Percentiles rank a stretch among this genome's conserved stretches.
Evolutionary conservation across 2,329 filamentous ascomycete species (phyloP).

Genomic region (Phialocephala sp.): DNA sequence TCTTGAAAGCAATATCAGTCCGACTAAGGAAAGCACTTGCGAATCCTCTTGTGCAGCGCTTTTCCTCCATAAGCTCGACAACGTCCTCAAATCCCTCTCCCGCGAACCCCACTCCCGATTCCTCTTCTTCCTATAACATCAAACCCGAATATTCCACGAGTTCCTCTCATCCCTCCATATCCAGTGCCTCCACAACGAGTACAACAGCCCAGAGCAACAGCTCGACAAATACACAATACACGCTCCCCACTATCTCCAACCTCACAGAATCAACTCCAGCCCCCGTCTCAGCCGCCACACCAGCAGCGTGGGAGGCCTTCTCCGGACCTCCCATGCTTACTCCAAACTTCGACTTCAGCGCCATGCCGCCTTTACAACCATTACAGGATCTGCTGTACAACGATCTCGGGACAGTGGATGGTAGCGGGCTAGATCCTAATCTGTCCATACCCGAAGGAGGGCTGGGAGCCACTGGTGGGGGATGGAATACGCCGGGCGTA

Average conservation of each 20-base stretch:
- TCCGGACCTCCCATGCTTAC: conserved; percentile 37
- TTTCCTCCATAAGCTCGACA: not conserved
- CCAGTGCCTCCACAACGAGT: conserved; percentile 25
- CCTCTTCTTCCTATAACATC: conserved; percentile 8
- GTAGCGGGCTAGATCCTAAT: conserved; percentile 18
- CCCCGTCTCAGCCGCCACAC: conserved; percentile 9
- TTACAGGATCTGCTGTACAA: conserved; percentile 64
- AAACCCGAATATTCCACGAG: conserved; percentile 10
- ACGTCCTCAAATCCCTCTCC: conserved; percentile 19
- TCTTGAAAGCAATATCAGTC: conserved; percentile 59
- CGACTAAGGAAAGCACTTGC: conserved; percentile 55
- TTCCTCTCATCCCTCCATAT: conserved; percentile 24
- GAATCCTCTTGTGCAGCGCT: not conserved
- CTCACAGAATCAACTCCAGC: conserved; percentile 30
- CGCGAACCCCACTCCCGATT: conserved; percentile 17
- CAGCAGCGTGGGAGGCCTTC: conserved; percentile 30
- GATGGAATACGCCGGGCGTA: conserved; percentile 8
- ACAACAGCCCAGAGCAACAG: conserved; percentile 13
- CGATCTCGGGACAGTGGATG: conserved; percentile 47
- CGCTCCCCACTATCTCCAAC: conserved; percentile 39
- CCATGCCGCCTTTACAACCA: conserved; percentile 61
- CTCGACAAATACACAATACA: conserved; percentile 29
- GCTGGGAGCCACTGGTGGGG: conserved; percentile 11
- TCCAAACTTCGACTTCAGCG: conserved; percentile 54
- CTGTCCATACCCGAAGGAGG: conserved; percentile 13